Conservation (phyloP, 495 filamentous ascomycete species). For the Daldinia concentrica region DNA sequence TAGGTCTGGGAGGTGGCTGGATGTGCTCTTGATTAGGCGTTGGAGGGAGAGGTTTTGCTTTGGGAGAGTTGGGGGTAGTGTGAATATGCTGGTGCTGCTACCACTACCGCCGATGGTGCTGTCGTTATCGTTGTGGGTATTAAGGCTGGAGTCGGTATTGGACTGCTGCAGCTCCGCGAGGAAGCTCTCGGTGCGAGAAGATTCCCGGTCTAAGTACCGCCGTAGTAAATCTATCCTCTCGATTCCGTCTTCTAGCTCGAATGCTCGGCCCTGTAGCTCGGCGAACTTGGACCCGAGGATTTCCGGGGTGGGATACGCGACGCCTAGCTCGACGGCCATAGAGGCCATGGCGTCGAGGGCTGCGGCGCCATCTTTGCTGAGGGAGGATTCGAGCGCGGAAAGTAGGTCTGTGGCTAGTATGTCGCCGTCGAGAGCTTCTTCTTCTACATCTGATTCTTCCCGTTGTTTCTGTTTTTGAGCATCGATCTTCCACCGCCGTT, state of each 20-base stretch:
- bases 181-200: conserved; percentile 38
- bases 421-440: conserved; percentile 17
- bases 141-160: conserved; percentile 31
- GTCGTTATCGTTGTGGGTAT: conserved; percentile 55
- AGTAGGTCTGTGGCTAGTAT: conserved; percentile 41
- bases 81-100: background rate
- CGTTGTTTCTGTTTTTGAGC: background rate
- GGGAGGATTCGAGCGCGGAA: conserved; percentile 46
- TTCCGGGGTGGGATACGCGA: conserved; percentile 47
- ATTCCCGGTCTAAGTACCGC: conserved; percentile 52
- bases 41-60: conserved; percentile 70
- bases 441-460: conserved; percentile 24
- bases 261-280: conserved; percentile 49
- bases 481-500: background rate
- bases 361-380: conserved; percentile 56
- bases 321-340: conserved; percentile 47
- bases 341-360: conserved; percentile 55
- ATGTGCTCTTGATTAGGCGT: conserved; percentile 66
- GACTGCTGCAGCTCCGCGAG: conserved; percentile 44
- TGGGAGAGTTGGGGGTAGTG: conserved; percentile 57
- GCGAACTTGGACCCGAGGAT: conserved; percentile 50
- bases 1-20: conserved; percentile 65
- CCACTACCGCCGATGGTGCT: background rate
- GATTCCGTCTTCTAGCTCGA: conserved; percentile 54
- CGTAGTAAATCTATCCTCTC: conserved; percentile 54